phyloP scores from a whole-genome alignment of 345 rosid genomes.

The Abelmoschus esculentus region DNA sequence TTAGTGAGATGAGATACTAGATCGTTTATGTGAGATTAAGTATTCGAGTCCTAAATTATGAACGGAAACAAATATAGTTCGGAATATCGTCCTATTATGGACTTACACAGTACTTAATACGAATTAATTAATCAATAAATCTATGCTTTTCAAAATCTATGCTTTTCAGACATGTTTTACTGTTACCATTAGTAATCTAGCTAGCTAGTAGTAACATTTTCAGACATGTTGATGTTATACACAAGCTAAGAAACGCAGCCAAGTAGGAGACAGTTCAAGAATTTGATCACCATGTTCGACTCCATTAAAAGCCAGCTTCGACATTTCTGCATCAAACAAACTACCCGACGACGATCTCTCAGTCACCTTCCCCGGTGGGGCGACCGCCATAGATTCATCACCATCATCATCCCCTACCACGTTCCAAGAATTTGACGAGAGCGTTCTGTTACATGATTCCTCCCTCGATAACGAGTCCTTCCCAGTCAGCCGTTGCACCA shows the following conservation, averaged over 20 bases:
- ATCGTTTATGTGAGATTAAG: too few relatives aligned
- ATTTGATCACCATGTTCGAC: background rate
- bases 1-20: too few relatives aligned
- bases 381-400: background rate
- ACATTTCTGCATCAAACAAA: background rate
- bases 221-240: too few relatives aligned
- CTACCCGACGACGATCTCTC: background rate
- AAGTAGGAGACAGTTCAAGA: constrained; percentile 3
- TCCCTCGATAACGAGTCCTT: constrained; percentile 12
- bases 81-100: too few relatives aligned
- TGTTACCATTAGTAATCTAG: background rate
- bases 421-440: background rate
- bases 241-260: constrained; percentile 3
- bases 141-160: background rate
- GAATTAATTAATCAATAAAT: too few relatives aligned
- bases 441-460: background rate
- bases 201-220: background rate
- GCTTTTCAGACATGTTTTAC: background rate
- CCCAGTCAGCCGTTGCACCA: constrained; percentile 45
- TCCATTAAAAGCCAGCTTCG: background rate
- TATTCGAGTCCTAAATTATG: too few relatives aligned
- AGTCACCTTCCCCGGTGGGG: background rate
- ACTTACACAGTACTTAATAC: too few relatives aligned
- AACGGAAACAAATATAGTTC: too few relatives aligned
- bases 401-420: background rate